Percentiles rank a stretch among this genome's conserved stretches.
Evolutionary conservation across 306 rosid genomes (phyloP).

Genomic region (Lathyrus oleraceus): DNA sequence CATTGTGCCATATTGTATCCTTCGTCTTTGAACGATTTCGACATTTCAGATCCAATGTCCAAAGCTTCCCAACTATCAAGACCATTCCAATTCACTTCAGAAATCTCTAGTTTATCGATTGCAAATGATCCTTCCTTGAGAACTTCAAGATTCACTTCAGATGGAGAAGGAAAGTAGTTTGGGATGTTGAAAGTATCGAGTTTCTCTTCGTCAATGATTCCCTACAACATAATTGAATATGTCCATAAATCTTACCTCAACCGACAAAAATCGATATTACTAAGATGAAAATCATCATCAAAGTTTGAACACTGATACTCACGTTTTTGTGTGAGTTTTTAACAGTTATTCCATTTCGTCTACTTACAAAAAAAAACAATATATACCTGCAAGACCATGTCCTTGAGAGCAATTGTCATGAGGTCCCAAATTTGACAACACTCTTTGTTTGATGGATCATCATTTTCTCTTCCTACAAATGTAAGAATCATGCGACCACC

Average conservation of each 20-base stretch:
- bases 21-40: not conserved
- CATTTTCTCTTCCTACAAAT: slow-evolving; percentile 48
- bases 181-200: slow-evolving; percentile 48
- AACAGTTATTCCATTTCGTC: no score
- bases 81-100: slow-evolving; percentile 42
- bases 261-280: no score
- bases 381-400: slow-evolving; percentile 48
- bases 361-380: no score
- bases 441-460: slow-evolving; percentile 47
- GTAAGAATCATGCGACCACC: slow-evolving; percentile 61
- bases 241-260: no score
- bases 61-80: not conserved
- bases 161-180: slow-evolving; percentile 44
- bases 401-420: slow-evolving; percentile 47
- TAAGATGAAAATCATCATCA: no score
- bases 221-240: not conserved
- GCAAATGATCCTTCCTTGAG: slow-evolving; percentile 42
- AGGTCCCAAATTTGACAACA: slow-evolving; percentile 50
- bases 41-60: not conserved
- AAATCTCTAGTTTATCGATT: slow-evolving; percentile 17
- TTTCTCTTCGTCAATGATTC: slow-evolving; percentile 41
- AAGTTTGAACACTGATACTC: no score
- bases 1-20: slow-evolving; percentile 40
- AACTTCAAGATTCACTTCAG: slow-evolving; percentile 43
- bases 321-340: no score